phyloP scores from a whole-genome alignment of 352 stramenopile genomes.

The Phytophthora cryptogea region DNA sequence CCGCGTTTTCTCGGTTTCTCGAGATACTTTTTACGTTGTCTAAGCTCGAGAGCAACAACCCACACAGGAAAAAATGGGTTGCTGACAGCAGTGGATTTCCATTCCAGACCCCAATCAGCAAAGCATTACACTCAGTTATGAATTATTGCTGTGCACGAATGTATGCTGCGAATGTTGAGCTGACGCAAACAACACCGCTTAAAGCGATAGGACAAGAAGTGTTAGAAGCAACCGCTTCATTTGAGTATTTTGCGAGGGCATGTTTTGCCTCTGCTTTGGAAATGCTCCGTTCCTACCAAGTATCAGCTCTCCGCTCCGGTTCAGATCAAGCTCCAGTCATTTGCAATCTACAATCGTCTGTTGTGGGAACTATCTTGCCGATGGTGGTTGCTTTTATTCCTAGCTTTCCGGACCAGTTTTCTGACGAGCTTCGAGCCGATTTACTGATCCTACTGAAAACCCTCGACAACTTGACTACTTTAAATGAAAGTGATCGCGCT shows the following conservation, averaged over 20 bases:
- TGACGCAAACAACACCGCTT: constrained; percentile 23
- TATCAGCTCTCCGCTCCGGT: neutral
- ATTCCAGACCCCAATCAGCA: constrained; percentile 42
- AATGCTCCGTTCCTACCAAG: constrained; percentile 19
- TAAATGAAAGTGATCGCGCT: constrained; percentile 9
- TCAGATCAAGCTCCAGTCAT: constrained; percentile 2
- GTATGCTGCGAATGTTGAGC: constrained; percentile 34
- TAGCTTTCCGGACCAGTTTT: constrained; percentile 43
- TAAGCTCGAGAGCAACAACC: constrained; percentile 33
- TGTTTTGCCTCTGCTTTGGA: constrained; percentile 47
- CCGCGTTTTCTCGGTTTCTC: constrained; percentile 39
- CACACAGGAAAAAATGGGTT: constrained; percentile 19
- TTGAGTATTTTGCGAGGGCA: constrained; percentile 46
- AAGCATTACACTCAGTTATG: constrained; percentile 49
- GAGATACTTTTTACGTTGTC: constrained; percentile 38
- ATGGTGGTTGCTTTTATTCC: constrained; percentile 50
- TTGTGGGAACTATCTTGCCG: constrained; percentile 50
- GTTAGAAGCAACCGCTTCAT: constrained; percentile 28
- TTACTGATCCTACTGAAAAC: constrained; percentile 38
- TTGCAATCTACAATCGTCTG: constrained; percentile 37
- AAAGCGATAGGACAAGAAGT: constrained; percentile 25
- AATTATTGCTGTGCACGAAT: constrained; percentile 52
- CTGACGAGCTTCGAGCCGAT: constrained; percentile 24
- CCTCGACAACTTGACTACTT: constrained; percentile 25
- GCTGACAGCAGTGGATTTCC: constrained; percentile 10